Base-by-base conservation (phyloP, 768 basidiomycete genomes). In the Lactifluus pinguis region DNA sequence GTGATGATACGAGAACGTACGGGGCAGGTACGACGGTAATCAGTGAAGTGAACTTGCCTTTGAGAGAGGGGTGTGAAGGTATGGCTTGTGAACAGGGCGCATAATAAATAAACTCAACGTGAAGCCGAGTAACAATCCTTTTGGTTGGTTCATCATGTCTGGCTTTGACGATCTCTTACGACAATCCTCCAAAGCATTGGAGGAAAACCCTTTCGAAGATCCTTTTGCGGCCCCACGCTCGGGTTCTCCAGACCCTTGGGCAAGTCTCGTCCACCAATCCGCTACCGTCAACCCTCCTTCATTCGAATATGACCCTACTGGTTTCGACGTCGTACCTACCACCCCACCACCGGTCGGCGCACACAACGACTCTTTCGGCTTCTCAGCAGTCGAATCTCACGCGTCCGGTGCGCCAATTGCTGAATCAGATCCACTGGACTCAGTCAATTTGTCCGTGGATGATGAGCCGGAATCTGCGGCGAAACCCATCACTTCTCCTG, bases 351-450 rank as follows among this genome's bases (percentile, higher is more conserved):
- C 53, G 15, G 34, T 42, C n/a, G 55, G 44, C 10, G 32, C 15
- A 1, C 51, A 58, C 17, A 17, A 58, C 6, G 52, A 51, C 9
- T 13, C 47, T 29, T 29, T 52, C 14, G 41, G 14, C 30, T 19
- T 36, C 13, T 36, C 55, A 15, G 32, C 49, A 4, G 21, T 51
- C 3, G 55, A 60, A 54, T 58, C 59, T n/a, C 41, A 39, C 9
- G 42, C 54, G 36, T 50, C 7, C 7, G 19, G 19, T 15, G 32
- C 39, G 19, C 42, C 42, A 30, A 19, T 53, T 2, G 34, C n/a
- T 30, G 17, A 34, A 3, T 63, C 55, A 14, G 77, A 80, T 61
- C 78, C 79, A 4, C 69, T 79, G 38, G 77, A 79, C 62, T 72
- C 77, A 32, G 73, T 73, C 49, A 75, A 73, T 44, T 69, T 71